Evolutionary conservation across 2,329 filamentous ascomycete species (phyloP).

Genomic region (Aureobasidium sp.): DNA sequence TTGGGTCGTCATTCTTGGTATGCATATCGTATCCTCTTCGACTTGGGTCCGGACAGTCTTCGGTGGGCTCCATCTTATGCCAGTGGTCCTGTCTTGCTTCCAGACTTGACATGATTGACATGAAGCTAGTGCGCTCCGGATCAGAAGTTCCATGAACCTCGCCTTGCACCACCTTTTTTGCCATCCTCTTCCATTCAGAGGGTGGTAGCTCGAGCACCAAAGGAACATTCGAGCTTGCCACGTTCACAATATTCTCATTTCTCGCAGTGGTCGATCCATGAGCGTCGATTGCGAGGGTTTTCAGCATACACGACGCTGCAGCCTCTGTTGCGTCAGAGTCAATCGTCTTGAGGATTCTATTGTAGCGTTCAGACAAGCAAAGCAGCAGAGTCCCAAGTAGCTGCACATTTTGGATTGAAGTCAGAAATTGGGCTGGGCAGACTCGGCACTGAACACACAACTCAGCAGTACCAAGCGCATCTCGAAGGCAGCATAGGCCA

Average conservation of each 20-base stretch:
- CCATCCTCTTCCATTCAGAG: constrained; percentile 38
- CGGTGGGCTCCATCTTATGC: constrained; percentile 27
- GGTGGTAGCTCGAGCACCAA: constrained; percentile 37
- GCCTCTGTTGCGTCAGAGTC: constrained; percentile 34
- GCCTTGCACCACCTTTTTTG: constrained; percentile 39
- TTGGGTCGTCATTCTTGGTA: constrained; percentile 23
- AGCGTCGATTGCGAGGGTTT: constrained; percentile 39
- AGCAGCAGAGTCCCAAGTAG: constrained; percentile 37
- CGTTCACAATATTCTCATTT: background rate
- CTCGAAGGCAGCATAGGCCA: constrained; percentile 35
- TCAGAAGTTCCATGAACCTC: constrained; percentile 35
- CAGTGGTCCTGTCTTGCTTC: constrained; percentile 38
- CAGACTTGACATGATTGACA: constrained; percentile 33
- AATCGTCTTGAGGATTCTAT: constrained; percentile 35
- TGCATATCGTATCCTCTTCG: constrained; percentile 1
- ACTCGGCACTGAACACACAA: constrained; percentile 35
- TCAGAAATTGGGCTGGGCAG: constrained; percentile 38
- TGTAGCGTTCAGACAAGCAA: constrained; percentile 37
- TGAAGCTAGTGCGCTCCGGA: constrained; percentile 28
- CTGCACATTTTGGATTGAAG: constrained; percentile 40
- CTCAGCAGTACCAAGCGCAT: constrained; percentile 36
- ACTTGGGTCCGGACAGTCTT: constrained; percentile 9
- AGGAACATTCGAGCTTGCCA: background rate
- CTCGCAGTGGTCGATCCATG: constrained; percentile 4
- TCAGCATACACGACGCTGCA: constrained; percentile 29